Conservation (phyloP, 169 alveolate species). For the Plasmodium cynomolgi region DNA sequence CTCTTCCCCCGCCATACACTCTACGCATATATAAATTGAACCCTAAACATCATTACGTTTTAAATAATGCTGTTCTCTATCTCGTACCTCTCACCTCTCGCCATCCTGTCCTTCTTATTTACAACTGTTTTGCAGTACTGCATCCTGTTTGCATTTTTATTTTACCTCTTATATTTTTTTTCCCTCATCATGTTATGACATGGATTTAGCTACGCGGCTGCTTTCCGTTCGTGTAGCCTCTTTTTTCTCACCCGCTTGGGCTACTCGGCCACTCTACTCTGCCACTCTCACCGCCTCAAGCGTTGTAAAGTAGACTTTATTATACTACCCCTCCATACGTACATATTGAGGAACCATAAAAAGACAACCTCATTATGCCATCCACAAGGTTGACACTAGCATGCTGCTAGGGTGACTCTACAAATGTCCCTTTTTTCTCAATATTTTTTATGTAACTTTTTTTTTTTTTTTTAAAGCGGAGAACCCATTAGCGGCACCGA, state of each 20-base stretch:
- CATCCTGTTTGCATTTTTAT: conserved; percentile 17
- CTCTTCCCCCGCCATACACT: neutral
- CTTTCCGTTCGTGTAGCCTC: conserved; percentile 12
- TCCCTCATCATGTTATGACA: conserved; percentile 31
- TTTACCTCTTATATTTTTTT: conserved; percentile 26
- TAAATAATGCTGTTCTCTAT: conserved; percentile 22
- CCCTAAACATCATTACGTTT: neutral
- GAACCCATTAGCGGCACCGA: neutral
- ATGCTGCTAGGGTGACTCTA: neutral
- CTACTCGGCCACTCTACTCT: neutral
- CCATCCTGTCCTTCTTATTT: conserved; percentile 2
- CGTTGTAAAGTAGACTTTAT: conserved; percentile 7
- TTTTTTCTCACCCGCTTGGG: neutral
- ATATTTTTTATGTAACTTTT: neutral
- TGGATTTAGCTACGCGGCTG: neutral
- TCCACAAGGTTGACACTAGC: neutral
- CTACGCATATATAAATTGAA: neutral
- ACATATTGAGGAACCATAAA: neutral
- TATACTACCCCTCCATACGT: neutral
- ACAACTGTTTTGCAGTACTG: conserved; percentile 40
- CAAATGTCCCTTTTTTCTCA: neutral
- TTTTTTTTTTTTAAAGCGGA: neutral
- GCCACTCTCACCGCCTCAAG: neutral
- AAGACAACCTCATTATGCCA: neutral
- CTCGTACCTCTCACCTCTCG: neutral